These are phyloP conservation scores for Clitopilus passeckerianus DNA, from an alignment of 768 basidiomycete species.

Conservation along the genomic window DNA sequence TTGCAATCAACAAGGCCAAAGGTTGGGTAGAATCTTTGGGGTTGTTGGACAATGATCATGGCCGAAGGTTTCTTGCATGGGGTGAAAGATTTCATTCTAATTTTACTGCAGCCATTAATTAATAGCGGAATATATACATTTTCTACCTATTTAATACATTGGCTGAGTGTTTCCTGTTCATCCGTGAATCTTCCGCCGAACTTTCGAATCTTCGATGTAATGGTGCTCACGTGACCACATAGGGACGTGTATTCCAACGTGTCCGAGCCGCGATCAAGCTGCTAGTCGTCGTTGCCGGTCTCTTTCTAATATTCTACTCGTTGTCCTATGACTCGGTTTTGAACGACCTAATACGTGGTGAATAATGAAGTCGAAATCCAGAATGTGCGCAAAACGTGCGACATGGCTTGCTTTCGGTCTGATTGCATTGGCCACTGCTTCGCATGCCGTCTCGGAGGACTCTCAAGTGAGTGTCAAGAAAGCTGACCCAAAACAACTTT, in stretches of 20 bases:
- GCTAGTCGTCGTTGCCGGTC: neutral
- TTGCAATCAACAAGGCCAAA: neutral
- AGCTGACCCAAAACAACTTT: neutral
- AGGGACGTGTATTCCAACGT: constrained; percentile 12
- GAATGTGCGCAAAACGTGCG: constrained; percentile 36
- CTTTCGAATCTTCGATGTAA: neutral
- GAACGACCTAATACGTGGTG: neutral
- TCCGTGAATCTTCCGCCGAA: neutral
- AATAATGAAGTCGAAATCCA: constrained; percentile 20
- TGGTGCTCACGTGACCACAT: constrained; percentile 12
- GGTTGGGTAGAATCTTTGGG: neutral
- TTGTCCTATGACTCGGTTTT: constrained; percentile 1
- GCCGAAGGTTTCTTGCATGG: neutral
- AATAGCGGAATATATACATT: no score
- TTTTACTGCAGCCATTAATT: neutral
- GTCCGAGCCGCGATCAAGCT: neutral
- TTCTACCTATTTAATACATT: no score
- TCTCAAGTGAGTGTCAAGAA: neutral
- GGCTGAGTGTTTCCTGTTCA: no score
- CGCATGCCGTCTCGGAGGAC: constrained; percentile 32
- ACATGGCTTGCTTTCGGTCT: constrained; percentile 61
- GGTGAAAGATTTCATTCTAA: neutral
- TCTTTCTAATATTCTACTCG: constrained; percentile 6
- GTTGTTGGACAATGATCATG: neutral
- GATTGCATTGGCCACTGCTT: constrained; percentile 41